phyloP scores from a whole-genome alignment of 352 stramenopile species.

The Phytophthora crassamura region DNA sequence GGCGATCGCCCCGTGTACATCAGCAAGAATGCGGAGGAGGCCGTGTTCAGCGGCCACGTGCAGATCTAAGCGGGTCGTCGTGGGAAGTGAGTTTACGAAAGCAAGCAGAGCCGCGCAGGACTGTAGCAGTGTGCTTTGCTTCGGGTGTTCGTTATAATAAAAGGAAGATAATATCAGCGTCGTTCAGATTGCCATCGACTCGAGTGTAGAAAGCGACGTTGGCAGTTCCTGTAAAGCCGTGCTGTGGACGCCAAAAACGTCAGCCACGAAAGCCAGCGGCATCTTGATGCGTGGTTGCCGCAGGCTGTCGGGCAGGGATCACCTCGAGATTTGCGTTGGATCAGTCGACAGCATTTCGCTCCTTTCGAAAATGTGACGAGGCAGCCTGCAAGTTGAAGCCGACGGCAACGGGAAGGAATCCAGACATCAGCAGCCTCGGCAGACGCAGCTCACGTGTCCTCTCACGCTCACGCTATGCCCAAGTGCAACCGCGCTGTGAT shows the following conservation, averaged over 20 bases:
- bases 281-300: slow-evolving; percentile 12
- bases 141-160: slow-evolving; percentile 1
- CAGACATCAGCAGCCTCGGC: no score
- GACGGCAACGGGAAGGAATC: no score
- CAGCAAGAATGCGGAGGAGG: slow-evolving; percentile 36
- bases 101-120: neutral
- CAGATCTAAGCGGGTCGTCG: slow-evolving; percentile 18
- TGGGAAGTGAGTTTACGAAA: neutral
- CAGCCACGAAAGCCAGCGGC: no score
- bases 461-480: no score
- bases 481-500: no score
- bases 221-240: no score
- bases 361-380: slow-evolving; percentile 26
- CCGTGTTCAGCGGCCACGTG: slow-evolving; percentile 32
- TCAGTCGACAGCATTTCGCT: slow-evolving; percentile 14
- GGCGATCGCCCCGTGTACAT: slow-evolving; percentile 31
- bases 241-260: no score
- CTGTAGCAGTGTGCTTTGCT: slow-evolving; percentile 6
- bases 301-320: slow-evolving; percentile 6
- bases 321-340: slow-evolving; percentile 12
- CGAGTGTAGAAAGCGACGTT: no score
- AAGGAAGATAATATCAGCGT: slow-evolving; percentile 3
- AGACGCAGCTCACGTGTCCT: no score
- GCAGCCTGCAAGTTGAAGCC: slow-evolving; percentile 22
- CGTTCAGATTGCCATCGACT: no score